Conservation (phyloP, 2,329 filamentous ascomycete genomes). For the Xylariaceae sp. region DNA sequence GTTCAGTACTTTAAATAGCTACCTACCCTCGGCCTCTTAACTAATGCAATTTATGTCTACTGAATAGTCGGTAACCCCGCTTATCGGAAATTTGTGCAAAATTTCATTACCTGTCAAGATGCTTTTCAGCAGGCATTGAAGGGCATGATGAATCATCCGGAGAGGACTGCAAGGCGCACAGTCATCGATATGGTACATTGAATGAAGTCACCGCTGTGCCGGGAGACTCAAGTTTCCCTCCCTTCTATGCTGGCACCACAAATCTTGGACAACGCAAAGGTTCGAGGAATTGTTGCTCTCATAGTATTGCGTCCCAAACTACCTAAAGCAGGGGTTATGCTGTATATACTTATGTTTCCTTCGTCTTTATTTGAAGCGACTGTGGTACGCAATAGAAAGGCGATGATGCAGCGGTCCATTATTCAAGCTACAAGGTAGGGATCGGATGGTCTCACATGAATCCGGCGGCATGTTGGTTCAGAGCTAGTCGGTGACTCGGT, state of each 20-base stretch:
- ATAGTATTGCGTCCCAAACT: no score
- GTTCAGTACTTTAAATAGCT: neutral
- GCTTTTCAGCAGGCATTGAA: no score
- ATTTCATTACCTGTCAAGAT: no score
- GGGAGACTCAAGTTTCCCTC: no score
- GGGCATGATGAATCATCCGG: slow-evolving; percentile 22
- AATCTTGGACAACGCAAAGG: no score
- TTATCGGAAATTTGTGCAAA: neutral
- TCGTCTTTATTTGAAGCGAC: neutral
- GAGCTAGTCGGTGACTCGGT: neutral
- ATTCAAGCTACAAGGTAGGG: neutral
- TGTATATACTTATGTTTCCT: neutral
- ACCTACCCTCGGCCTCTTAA: no score
- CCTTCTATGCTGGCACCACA: no score
- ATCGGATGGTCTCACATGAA: slow-evolving; percentile 24
- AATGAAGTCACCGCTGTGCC: slow-evolving; percentile 15
- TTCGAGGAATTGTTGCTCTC: no score
- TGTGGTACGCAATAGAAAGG: no score
- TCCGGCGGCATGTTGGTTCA: slow-evolving; percentile 5
- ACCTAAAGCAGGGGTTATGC: no score
- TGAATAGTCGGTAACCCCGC: neutral
- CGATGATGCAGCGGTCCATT: slow-evolving; percentile 2
- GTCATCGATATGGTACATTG: neutral
- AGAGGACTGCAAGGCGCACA: slow-evolving; percentile 8
- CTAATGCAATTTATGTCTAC: neutral